Evolutionary conservation across 352 stramenopile genomes (phyloP), one percentile per base, ranked within the genome.

Genomic region (Sclerospora graminicola): DNA sequence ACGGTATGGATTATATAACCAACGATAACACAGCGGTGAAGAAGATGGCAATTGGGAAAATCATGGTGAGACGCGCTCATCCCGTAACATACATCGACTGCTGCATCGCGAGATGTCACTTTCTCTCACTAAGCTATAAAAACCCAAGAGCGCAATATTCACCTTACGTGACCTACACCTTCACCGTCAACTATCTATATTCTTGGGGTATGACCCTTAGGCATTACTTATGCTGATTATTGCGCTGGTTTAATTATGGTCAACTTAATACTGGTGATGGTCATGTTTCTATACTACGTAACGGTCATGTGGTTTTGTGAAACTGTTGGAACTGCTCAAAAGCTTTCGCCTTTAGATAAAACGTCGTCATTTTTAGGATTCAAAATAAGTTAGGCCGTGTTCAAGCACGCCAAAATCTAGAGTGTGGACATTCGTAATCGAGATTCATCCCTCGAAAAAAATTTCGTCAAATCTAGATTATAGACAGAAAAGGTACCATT

Each of bases 161-260:
- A 41, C 70, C 78, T 6, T 39, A 82, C 8, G 75, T 90, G 18
- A 70, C 85, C 21, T 95, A 95, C 54, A 78, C 73, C 27, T 92
- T 96, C 54, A 93, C 85, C 6, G 84, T 96, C 37, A 96, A 96
- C 60, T 96, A 96, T 62, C 60, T 96, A 96, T 62, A 94, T 96
- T 48, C 62, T 96, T 10, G 85, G 85, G 30, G 85, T 96, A 8
- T 83, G 85, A n/a, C 94, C 82, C 16, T 58, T 96, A 11, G 83
- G 83, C 29, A 88, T 96, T 29, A 83, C 85, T 2, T 94, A 84
- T 56, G 82, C 82, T 2, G 92, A 95, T 55, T 88, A 79, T 41
- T 69, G 77, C 32, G 66, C 79, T 1, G 85, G 85, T 0, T 45
- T 95, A 8, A 18, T 92, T 3, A 68, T 95, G 41, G 76, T 73